phyloP scores from a whole-genome alignment of 306 rosid species.

The Oxytropis ochrocephala region DNA sequence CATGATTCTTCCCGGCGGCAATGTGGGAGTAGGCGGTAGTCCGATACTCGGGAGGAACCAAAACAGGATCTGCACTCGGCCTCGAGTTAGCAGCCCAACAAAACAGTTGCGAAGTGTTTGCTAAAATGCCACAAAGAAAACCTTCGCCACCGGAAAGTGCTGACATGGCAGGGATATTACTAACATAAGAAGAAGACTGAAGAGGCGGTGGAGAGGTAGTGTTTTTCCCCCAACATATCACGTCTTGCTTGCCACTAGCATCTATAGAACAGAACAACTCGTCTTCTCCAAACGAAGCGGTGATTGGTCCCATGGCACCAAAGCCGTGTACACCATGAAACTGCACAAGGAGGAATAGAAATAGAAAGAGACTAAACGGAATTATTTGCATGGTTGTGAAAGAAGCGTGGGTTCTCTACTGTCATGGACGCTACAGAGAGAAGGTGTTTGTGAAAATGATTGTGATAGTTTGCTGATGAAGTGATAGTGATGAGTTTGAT shows the following conservation, averaged over 20 bases:
- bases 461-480: conserved; percentile 10
- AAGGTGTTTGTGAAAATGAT: conserved; percentile 29
- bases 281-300: conserved; percentile 60
- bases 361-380: conserved; percentile 19
- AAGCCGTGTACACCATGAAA: conserved; percentile 39
- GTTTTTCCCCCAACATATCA: conserved; percentile 80
- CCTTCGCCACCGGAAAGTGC: conserved; percentile 87
- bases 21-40: conserved; percentile 55
- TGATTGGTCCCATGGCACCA: conserved; percentile 83
- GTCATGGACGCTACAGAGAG: conserved; percentile 35
- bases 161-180: conserved; percentile 62
- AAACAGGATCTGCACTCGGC: conserved; percentile 55
- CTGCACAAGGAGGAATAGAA: conserved; percentile 4
- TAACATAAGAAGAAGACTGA: conserved; percentile 13
- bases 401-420: background rate
- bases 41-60: conserved; percentile 53
- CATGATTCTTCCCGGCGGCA: conserved; percentile 73
- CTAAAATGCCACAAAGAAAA: conserved; percentile 70
- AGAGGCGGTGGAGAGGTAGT: conserved; percentile 24
- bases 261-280: conserved; percentile 83
- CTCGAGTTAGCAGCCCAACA: conserved; percentile 51
- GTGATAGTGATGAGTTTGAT: conserved; percentile 15
- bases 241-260: conserved; percentile 79
- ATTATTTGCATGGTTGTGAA: conserved; percentile 58
- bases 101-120: conserved; percentile 61